These are phyloP conservation scores for Penicillium soppii DNA, from an alignment of 495 filamentous ascomycete genomes.

Conservation along the genomic window DNA sequence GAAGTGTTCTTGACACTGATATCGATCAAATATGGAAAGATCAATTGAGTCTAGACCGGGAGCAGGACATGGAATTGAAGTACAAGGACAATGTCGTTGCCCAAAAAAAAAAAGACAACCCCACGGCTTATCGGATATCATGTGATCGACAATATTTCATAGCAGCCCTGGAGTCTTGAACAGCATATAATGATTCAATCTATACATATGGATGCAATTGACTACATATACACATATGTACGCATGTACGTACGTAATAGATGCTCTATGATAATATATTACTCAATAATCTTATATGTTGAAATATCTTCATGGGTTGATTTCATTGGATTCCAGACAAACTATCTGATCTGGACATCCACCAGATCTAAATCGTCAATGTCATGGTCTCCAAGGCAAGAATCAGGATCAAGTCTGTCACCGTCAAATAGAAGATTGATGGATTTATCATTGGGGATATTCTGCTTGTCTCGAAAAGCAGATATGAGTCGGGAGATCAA, in stretches of 20 bases:
- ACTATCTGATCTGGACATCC: conserved; percentile 66
- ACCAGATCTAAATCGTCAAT: conserved; percentile 75
- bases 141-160: conserved; percentile 11
- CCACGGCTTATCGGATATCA: conserved; percentile 17
- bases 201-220: no score
- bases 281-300: neutral
- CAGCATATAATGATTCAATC: neutral
- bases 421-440: conserved; percentile 79
- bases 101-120: conserved; percentile 10
- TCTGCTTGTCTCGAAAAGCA: conserved; percentile 49
- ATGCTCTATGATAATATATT: neutral
- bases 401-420: conserved; percentile 62
- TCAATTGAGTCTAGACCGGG: neutral
- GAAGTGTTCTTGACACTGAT: no score
- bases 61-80: neutral
- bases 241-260: no score
- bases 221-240: neutral
- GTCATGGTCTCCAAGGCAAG: conserved; percentile 66
- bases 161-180: no score
- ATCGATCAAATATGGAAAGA: neutral
- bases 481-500: conserved; percentile 52
- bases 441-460: conserved; percentile 44
- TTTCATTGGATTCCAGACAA: neutral
- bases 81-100: neutral
- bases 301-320: neutral